Conservation (phyloP, 345 rosid genomes). For the Abelmoschus esculentus region DNA sequence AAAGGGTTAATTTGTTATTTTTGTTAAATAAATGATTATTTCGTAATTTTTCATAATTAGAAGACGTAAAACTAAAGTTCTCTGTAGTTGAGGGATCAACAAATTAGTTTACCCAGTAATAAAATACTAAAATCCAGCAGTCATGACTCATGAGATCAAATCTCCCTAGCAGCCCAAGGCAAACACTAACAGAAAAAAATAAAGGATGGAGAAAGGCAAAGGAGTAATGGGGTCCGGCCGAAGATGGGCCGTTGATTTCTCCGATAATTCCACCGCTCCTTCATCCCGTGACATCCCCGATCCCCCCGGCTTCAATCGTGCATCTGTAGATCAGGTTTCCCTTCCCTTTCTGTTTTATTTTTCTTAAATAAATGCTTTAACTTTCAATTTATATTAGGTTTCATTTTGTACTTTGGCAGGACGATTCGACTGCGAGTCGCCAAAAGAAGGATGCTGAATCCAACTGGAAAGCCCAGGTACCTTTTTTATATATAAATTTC, state of each 20-base stretch:
- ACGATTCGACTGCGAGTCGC: constrained; percentile 67
- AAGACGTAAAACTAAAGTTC: too few species aligned
- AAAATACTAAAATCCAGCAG: too few species aligned
- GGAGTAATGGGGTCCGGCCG: constrained; percentile 92
- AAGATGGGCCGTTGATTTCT: constrained; percentile 96
- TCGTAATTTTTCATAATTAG: too few species aligned
- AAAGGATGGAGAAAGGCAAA: constrained; percentile 87
- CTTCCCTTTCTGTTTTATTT: too few species aligned
- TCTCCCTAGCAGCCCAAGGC: not conserved
- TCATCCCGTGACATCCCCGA: constrained; percentile 85
- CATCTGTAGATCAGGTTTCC: constrained; percentile 84
- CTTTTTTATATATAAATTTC: too few species aligned
- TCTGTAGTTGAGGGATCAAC: too few species aligned
- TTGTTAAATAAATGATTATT: too few species aligned
- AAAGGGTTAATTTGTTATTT: too few species aligned
- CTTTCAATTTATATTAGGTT: not conserved
- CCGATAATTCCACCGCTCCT: constrained; percentile 70
- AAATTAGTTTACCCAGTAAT: too few species aligned
- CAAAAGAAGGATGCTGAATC: constrained; percentile 99
- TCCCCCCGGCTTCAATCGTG: constrained; percentile 88
- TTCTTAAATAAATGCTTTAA: not conserved
- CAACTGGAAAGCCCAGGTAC: constrained; percentile 86
- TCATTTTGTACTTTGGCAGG: constrained; percentile 32
- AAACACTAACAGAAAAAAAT: too few species aligned
- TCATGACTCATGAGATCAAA: too few species aligned